These are phyloP conservation scores for Anaeromyces robustus DNA, from an alignment of 192 early-diverging fungal genomes.

Conservation along the genomic window DNA sequence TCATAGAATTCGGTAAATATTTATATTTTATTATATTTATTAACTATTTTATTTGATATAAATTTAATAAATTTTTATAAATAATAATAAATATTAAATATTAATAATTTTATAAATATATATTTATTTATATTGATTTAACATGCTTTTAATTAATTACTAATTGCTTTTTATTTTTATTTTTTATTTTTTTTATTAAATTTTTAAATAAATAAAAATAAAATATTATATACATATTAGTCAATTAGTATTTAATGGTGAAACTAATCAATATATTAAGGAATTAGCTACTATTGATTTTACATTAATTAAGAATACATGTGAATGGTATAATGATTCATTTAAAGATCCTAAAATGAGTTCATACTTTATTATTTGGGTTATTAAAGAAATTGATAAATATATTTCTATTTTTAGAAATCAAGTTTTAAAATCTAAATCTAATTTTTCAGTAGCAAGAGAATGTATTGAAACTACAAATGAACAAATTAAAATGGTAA, in stretches of 20 bases:
- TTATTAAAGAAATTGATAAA: no score
- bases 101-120: neutral
- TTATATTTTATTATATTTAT: slow-evolving; percentile 2
- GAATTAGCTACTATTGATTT: slow-evolving; percentile 80
- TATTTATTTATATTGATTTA: no score
- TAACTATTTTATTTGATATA: no score
- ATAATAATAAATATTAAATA: neutral
- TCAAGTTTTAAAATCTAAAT: no score
- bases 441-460: no score
- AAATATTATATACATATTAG: no score
- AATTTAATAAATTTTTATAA: neutral
- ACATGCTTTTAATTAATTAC: no score
- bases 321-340: slow-evolving; percentile 84
- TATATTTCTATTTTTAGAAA: no score
- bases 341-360: slow-evolving; percentile 75
- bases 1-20: slow-evolving; percentile 44
- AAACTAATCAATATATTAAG: slow-evolving; percentile 67
- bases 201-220: no score
- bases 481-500: no score
- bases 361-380: no score
- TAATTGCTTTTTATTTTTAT: neutral
- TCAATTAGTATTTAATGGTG: slow-evolving; percentile 78
- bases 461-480: no score
- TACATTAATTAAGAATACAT: slow-evolving; percentile 80
- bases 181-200: neutral